Conservation (phyloP, 305 asterid genomes). For the Fraxinus paxiana region DNA sequence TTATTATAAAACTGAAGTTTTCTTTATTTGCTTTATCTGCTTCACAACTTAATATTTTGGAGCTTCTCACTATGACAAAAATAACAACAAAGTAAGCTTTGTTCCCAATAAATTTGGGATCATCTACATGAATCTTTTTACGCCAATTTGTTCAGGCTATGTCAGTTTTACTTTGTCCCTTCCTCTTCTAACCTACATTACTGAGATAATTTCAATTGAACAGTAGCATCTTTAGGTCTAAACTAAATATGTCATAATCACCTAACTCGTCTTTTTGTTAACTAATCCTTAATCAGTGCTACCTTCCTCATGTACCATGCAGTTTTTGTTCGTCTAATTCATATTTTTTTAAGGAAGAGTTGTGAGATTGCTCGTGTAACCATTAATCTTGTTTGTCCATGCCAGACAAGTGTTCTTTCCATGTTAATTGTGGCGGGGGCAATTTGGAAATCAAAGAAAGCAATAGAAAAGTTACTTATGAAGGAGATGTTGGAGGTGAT, state of each 20-base stretch:
- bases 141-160: background rate
- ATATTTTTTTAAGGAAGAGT: background rate
- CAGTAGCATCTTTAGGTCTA: background rate
- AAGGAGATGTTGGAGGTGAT: slow-evolving; percentile 80
- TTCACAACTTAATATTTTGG: background rate
- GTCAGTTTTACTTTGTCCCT: background rate
- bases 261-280: background rate
- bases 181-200: background rate
- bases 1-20: background rate
- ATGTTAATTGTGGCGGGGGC: slow-evolving; percentile 78
- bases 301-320: background rate
- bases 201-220: background rate
- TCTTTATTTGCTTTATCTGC: background rate
- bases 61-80: background rate
- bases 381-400: slow-evolving; percentile 21
- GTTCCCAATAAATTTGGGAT: background rate
- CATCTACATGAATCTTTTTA: background rate
- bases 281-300: background rate
- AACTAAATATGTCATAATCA: background rate
- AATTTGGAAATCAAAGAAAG: slow-evolving; percentile 46
- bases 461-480: slow-evolving; percentile 42
- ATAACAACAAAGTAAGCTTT: background rate
- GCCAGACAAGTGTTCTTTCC: slow-evolving; percentile 79
- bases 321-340: background rate
- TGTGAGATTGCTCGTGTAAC: slow-evolving; percentile 4